Percentiles rank a stretch among this genome's conserved stretches.
Evolutionary conservation across 805 yeast genomes (phyloP).

Genomic region (Candida golubevii): DNA sequence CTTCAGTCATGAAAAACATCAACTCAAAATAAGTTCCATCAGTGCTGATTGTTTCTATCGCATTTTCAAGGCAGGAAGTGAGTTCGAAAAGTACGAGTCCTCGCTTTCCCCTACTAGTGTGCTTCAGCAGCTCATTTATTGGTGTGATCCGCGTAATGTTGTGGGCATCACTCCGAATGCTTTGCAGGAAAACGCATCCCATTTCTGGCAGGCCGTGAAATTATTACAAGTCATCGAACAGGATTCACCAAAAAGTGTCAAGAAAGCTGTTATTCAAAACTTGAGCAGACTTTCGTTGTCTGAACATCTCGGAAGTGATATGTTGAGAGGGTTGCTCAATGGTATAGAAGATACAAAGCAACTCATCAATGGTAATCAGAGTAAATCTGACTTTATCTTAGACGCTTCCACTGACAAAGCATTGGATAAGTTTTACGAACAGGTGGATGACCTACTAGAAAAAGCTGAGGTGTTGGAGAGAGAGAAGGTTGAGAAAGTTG

Average conservation of each 20-base stretch:
- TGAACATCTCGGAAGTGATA: conserved; percentile 25
- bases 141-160: conserved; percentile 78
- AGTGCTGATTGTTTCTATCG: conserved; percentile 65
- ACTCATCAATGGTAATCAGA: conserved; percentile 20
- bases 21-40: conserved; percentile 56
- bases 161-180: conserved; percentile 46
- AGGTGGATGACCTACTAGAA: conserved; percentile 21
- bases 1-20: conserved; percentile 70
- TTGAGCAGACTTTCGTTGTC: conserved; percentile 43
- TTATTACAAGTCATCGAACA: conserved; percentile 48
- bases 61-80: conserved; percentile 40
- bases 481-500: background rate
- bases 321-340: conserved; percentile 29
- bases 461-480: conserved; percentile 19
- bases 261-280: conserved; percentile 49
- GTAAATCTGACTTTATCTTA: conserved; percentile 27
- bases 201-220: conserved; percentile 52
- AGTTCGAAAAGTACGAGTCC: conserved; percentile 31
- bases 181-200: conserved; percentile 43
- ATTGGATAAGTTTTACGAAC: conserved; percentile 27
- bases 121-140: conserved; percentile 67
- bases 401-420: conserved; percentile 29
- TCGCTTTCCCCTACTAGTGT: conserved; percentile 45
- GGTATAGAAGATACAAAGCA: conserved; percentile 32
- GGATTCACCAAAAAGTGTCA: conserved; percentile 47